Evolutionary conservation across 495 filamentous ascomycete species (phyloP).

Genomic region (Penicillium odoratum): DNA sequence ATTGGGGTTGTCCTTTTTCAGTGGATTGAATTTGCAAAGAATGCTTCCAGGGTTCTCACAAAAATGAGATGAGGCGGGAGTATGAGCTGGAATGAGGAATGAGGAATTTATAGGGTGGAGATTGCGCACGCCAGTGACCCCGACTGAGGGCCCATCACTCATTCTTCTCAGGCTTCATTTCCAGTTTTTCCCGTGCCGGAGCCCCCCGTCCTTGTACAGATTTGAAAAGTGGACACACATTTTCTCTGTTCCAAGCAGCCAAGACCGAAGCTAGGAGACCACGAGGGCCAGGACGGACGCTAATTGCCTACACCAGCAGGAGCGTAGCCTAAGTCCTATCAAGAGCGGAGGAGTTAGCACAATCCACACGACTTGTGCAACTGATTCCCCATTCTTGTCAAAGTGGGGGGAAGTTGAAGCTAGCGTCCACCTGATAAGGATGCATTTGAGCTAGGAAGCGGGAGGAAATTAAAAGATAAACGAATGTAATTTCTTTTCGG

Average conservation of each 20-base stretch:
- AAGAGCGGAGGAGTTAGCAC: slow-evolving; percentile 3
- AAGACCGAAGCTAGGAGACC: slow-evolving; percentile 14
- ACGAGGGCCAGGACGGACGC: slow-evolving; percentile 15
- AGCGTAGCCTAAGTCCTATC: slow-evolving; percentile 5
- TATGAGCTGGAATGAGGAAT: background rate
- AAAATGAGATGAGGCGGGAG: background rate
- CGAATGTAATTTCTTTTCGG: too few species aligned
- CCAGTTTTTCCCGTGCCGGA: background rate
- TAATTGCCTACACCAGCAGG: background rate
- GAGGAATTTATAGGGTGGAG: background rate
- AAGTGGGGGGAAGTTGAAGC: background rate
- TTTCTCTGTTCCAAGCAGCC: background rate
- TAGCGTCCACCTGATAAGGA: background rate
- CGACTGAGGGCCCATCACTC: background rate
- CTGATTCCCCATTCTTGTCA: slow-evolving; percentile 4
- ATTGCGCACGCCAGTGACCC: background rate
- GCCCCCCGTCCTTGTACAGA: background rate
- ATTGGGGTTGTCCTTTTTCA: background rate
- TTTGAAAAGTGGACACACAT: slow-evolving; percentile 1
- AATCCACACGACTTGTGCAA: slow-evolving; percentile 9
- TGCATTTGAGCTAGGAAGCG: background rate
- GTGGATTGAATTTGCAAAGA: background rate
- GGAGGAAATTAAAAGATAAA: slow-evolving; percentile 1
- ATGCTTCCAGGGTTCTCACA: background rate
- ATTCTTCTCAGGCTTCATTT: background rate